Percentiles rank a stretch among this genome's conserved stretches.
Evolutionary conservation across 257 asterid genomes (phyloP).

Genomic region (Solanum sejunctum): DNA sequence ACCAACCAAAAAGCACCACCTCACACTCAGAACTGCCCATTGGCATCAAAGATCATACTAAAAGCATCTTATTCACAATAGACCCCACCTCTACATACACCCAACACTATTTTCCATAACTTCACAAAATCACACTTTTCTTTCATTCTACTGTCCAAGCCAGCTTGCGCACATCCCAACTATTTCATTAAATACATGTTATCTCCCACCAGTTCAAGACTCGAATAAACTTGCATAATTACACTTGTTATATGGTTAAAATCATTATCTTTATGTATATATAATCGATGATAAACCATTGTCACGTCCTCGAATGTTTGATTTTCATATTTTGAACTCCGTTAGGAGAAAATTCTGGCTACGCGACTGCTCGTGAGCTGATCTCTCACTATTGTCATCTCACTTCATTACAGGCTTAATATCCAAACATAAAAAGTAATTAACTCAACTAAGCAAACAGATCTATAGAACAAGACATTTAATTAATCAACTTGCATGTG

Average conservation of each 20-base stretch:
- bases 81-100: conserved; percentile 44
- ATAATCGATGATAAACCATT: too few relatives aligned
- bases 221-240: background rate
- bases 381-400: background rate
- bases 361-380: background rate
- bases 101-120: conserved; percentile 8
- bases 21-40: conserved; percentile 14
- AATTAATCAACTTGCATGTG: background rate
- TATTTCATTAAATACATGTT: background rate
- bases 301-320: too few relatives aligned
- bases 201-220: background rate
- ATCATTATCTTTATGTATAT: too few relatives aligned
- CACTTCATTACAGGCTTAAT: background rate
- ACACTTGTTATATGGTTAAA: too few relatives aligned
- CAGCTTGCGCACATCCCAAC: background rate
- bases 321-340: too few relatives aligned
- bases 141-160: accelerated
- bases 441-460: background rate
- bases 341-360: too few relatives aligned
- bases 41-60: conserved; percentile 24
- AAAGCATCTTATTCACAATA: conserved; percentile 27
- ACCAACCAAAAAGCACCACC: conserved; percentile 15
- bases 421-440: conserved; percentile 9
- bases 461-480: background rate
- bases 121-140: background rate